These are phyloP conservation scores for Sporothrix pseudoabietina DNA, from an alignment of 2,329 filamentous ascomycete genomes.

Conservation along the genomic window DNA sequence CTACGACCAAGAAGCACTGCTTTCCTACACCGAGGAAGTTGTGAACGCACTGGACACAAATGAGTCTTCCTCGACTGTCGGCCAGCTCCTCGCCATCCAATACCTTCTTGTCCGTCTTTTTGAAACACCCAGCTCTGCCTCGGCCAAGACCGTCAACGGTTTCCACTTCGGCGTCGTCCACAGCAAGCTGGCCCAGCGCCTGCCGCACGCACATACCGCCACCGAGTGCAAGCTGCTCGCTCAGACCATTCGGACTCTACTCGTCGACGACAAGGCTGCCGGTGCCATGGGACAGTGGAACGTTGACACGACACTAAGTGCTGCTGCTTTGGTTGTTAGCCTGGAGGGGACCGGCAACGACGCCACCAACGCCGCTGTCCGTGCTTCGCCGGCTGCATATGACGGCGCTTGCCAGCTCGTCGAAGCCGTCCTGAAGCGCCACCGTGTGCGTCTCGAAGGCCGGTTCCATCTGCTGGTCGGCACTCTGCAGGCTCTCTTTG, in stretches of 20 bases:
- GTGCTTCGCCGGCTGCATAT: constrained; percentile 45
- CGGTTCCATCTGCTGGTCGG: constrained; percentile 62
- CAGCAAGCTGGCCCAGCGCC: constrained; percentile 44
- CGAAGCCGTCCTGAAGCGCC: constrained; percentile 58
- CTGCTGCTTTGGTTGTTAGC: constrained; percentile 45
- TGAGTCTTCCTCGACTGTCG: constrained; percentile 40
- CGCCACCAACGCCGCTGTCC: constrained; percentile 11
- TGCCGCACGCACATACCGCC: constrained; percentile 40
- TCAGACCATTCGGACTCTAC: constrained; percentile 49
- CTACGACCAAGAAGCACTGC: constrained; percentile 38
- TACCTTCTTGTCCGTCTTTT: constrained; percentile 47
- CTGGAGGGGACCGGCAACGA: not conserved
- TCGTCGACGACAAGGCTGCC: constrained; percentile 50
- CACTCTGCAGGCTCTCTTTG: constrained; percentile 59
- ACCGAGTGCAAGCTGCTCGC: constrained; percentile 46
- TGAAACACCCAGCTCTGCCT: constrained; percentile 16
- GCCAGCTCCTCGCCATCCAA: constrained; percentile 50
- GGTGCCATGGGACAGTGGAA: constrained; percentile 60
- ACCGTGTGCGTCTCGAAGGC: constrained; percentile 62
- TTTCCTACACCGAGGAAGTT: constrained; percentile 47
- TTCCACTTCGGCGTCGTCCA: constrained; percentile 49
- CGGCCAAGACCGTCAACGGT: constrained; percentile 20
- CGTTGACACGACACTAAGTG: constrained; percentile 55
- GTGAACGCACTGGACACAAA: constrained; percentile 41
- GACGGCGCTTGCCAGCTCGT: constrained; percentile 56